Evolutionary conservation across 805 yeast species (phyloP).

Genomic region (Spathaspora boniae): DNA sequence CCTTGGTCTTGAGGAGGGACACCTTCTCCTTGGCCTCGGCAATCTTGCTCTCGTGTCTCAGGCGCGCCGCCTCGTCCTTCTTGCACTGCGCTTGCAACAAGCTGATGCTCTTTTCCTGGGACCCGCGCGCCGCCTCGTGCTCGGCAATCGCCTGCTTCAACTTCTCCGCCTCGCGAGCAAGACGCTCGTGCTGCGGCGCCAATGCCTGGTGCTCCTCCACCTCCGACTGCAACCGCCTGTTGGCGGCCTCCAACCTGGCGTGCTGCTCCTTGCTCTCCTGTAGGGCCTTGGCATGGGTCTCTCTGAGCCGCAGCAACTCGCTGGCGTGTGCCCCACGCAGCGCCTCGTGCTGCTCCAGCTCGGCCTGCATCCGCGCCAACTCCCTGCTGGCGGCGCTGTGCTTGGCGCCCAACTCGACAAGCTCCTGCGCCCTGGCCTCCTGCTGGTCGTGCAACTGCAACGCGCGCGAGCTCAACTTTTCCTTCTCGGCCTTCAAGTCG

Average conservation of each 20-base stretch:
- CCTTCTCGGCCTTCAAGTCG: conserved; percentile 13
- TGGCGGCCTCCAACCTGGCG: conserved; percentile 9
- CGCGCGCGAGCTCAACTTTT: conserved; percentile 4
- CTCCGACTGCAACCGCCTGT: conserved; percentile 10
- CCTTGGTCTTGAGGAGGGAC: conserved; percentile 10
- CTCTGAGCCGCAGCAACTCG: neutral
- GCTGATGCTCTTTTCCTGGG: conserved; percentile 14
- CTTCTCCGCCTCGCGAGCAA: conserved; percentile 11
- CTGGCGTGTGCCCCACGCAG: conserved; percentile 4
- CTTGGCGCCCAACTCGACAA: conserved; percentile 6
- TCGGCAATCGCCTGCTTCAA: conserved; percentile 12
- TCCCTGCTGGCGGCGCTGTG: conserved; percentile 8
- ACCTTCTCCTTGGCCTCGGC: conserved; percentile 14
- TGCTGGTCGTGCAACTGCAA: conserved; percentile 5
- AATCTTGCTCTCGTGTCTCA: conserved; percentile 14
- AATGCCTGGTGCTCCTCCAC: conserved; percentile 9
- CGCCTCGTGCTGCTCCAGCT: conserved; percentile 7
- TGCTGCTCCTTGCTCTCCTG: conserved; percentile 4
- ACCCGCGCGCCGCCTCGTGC: conserved; percentile 8
- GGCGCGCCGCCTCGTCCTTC: conserved; percentile 11
- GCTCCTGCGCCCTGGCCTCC: conserved; percentile 8
- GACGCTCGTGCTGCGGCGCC: conserved; percentile 10
- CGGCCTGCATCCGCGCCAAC: conserved; percentile 11
- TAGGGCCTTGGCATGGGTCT: conserved; percentile 5
- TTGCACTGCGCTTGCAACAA: conserved; percentile 11